Base-by-base conservation (phyloP, 2,329 filamentous ascomycete genomes). In the Tolypocladium cylindrosporum region DNA sequence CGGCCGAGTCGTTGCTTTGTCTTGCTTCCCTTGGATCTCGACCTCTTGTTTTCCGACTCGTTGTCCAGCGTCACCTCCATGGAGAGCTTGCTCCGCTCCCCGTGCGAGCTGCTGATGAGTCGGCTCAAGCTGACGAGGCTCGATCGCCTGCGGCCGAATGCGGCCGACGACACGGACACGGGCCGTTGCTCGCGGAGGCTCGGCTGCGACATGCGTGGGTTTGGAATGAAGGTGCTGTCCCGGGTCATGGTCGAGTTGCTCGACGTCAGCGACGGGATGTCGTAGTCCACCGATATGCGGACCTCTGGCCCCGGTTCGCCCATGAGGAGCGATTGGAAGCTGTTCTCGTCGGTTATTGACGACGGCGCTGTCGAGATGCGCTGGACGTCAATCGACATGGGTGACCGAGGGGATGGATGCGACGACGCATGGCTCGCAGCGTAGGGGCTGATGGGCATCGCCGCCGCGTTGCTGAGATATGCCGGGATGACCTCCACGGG, bases 41-140 rank as follows among this genome's bases (percentile, higher is more conserved):
- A 64, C 75, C 79, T 82, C 66, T 82, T 83, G 40, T 59, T 62
- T 39, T 83, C 82, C 0, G 74, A 67, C n/a, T 85, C 79, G 45
- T 73, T 76, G 51, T 84, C 82, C 61, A 76, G 66, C 7, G 79
- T 77, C 52, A 87, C 82, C 67, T 90, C 87, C 65, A 87, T 85
- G 0, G 85, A 88, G 27, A 91, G 75, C 69, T 90, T 90, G 77
- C 87, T 90, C 63, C 83, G 82, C 70, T 91, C 87, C 10, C 86
- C 87, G 64, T 90, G 87, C 3, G 86, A 86, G 62, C 84, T 87
- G 69, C 85, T 89, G 66, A 92, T 88, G 43, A 93, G 77, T 54
- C 89, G 84, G 62, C 88, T 90, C 37, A 93, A 76, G 66, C 89
- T 91, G 37, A 85, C 88, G 62, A 93, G 81, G 67, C 89, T 92